Percentiles rank a stretch among this genome's conserved stretches.
phyloP scores from a whole-genome alignment of 2,329 filamentous ascomycete species.

The Leptographium flavum region DNA sequence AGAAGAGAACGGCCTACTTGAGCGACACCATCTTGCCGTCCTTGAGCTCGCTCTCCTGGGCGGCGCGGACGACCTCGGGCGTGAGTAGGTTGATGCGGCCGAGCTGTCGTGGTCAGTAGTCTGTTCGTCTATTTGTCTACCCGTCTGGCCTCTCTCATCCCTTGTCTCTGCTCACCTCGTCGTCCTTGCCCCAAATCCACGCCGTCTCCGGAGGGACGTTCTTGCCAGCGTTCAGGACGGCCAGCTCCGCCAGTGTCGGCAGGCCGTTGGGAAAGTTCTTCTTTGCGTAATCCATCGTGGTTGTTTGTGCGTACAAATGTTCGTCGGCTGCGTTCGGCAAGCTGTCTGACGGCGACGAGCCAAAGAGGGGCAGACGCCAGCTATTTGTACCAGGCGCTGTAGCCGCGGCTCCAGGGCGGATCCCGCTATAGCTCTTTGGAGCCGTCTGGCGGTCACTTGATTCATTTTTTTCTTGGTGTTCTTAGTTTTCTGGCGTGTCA shows the following conservation, averaged over 20 bases:
- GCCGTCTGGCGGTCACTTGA: too few relatives aligned
- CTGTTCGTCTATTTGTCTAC: too few relatives aligned
- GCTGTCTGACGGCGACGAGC: too few relatives aligned
- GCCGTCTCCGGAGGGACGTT: constrained; percentile 5
- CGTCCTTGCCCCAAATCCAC: constrained; percentile 6
- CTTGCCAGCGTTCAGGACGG: constrained; percentile 3
- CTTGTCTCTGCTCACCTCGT: too few relatives aligned
- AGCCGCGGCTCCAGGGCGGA: too few relatives aligned
- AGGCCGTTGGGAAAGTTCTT: constrained; percentile 4
- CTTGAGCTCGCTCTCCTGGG: constrained; percentile 25
- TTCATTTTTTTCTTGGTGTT: too few relatives aligned
- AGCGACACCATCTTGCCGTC: neutral
- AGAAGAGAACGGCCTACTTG: neutral
- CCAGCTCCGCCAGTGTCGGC: constrained; percentile 4
- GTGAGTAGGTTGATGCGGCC: constrained; percentile 36
- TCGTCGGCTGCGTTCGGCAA: neutral
- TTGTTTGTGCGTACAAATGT: neutral
- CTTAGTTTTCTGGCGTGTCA: too few relatives aligned
- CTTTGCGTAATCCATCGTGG: constrained; percentile 2
- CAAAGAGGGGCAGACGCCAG: too few relatives aligned
- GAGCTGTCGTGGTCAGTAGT: constrained; percentile 13
- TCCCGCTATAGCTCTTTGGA: too few relatives aligned
- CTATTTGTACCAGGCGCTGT: too few relatives aligned
- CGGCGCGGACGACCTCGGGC: constrained; percentile 25
- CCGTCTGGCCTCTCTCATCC: too few relatives aligned